Evolutionary conservation across 2,329 filamentous ascomycete species (phyloP), one percentile per base, ranked within the genome.

Genomic region (Cyclaneusma minus): DNA sequence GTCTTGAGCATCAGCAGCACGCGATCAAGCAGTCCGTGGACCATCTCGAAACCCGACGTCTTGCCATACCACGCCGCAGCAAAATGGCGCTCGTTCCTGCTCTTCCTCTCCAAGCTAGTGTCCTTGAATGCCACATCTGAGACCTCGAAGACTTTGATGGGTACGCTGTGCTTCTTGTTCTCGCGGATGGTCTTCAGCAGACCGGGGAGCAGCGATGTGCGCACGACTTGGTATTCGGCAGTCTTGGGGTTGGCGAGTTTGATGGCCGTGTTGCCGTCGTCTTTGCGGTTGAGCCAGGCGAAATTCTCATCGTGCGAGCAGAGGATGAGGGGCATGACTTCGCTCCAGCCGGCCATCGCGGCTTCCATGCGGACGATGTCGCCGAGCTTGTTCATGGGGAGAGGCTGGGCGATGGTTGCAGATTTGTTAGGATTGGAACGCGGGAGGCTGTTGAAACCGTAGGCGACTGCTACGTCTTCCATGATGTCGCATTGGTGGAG

Each of bases 251-350:
- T 94, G 36, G 81, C 81, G 21, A 94, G 74, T 42, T 72, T 75
- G 39, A 94, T 71, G 15, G 82, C 84, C 0, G 76, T 83, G 31
- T 66, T 75, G 36, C 82, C 82, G 43, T 92, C 80, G 40, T 94
- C 85, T 46, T 74, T 73, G 46, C 84, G 77, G 57, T 93, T 93
- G 27, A 98, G 62, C 79, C 82, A 94, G 32, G 66, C 76, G 51
- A 95, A 98, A 60, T 98, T 98, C 64, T 98, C 89, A 46, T 95
- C 87, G 51, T 94, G 84, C 23, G 83, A 92, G 64, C 89, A 98
- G 29, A 98, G 70, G 40, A 93, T 95, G 15, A 98, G 64, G 14
- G 89, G 87, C 68, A 98, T 76, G 29, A 93, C 87, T 58, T 98
- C 89, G 29, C 72, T 77, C 89, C 89, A 98, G 32, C 89, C 89